Percentiles rank a stretch among this genome's conserved stretches.
phyloP scores from a whole-genome alignment of 2,329 filamentous ascomycete genomes.

The Rhinocladiella similis region DNA sequence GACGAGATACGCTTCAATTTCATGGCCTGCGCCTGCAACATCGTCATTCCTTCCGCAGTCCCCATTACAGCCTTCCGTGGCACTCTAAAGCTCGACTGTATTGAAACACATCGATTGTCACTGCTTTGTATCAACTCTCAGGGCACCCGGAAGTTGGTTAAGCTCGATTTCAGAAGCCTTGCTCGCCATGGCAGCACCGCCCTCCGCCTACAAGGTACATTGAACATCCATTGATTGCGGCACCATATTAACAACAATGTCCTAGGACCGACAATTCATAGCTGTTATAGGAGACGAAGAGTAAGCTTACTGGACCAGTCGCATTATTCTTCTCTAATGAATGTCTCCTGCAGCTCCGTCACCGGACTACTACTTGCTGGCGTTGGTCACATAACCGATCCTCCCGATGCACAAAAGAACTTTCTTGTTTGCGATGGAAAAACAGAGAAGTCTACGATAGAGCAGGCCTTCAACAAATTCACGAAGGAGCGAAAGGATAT shows the following conservation, averaged over 20 bases:
- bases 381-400: constrained; percentile 89
- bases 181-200: constrained; percentile 58
- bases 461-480: constrained; percentile 85
- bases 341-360: constrained; percentile 67
- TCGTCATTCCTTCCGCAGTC: no score
- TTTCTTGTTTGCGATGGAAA: constrained; percentile 95
- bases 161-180: background rate
- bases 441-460: constrained; percentile 85
- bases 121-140: background rate
- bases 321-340: no score
- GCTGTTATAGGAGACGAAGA: constrained; percentile 97
- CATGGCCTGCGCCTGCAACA: no score
- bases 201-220: constrained; percentile 58
- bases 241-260: constrained; percentile 3
- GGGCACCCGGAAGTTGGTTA: background rate
- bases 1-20: no score
- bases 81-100: background rate
- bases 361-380: constrained; percentile 93
- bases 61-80: background rate
- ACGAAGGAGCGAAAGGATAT: constrained; percentile 92
- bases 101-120: background rate
- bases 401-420: constrained; percentile 91
- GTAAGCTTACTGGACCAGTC: constrained; percentile 29
- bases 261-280: constrained; percentile 84
- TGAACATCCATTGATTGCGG: background rate